A percentile compares a stretch with the other conserved stretches of the same genome.
Evolutionary conservation across 2,329 filamentous ascomycete genomes (phyloP).

Genomic region (Xylaria sp.): DNA sequence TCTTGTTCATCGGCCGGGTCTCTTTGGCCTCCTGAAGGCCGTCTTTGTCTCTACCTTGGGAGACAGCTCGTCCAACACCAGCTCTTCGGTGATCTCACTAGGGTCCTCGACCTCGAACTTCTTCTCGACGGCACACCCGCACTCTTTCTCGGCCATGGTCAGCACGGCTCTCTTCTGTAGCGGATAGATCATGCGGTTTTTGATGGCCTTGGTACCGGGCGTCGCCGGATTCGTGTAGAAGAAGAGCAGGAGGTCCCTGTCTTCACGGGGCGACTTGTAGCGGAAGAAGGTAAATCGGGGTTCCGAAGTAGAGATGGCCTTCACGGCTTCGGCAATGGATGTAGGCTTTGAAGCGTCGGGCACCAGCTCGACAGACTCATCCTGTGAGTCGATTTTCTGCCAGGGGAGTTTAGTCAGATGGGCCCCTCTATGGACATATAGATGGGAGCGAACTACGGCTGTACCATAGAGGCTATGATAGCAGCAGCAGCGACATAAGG

Average conservation of each 20-base stretch:
- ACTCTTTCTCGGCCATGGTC: slow-evolving; percentile 71
- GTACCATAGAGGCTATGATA: background rate
- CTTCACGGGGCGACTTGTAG: slow-evolving; percentile 67
- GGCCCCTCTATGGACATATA: background rate
- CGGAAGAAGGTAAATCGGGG: slow-evolving; percentile 84
- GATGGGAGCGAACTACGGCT: too few relatives aligned
- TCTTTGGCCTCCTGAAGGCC: slow-evolving; percentile 81
- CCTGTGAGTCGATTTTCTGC: slow-evolving; percentile 77
- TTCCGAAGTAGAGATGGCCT: slow-evolving; percentile 72
- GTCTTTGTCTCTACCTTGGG: slow-evolving; percentile 73
- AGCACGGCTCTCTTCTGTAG: slow-evolving; percentile 75
- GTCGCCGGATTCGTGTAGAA: slow-evolving; percentile 83
- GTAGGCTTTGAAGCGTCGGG: slow-evolving; percentile 61
- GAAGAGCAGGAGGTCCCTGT: slow-evolving; percentile 74
- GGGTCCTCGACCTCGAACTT: slow-evolving; percentile 76
- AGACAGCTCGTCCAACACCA: slow-evolving; percentile 74
- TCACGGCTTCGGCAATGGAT: slow-evolving; percentile 67
- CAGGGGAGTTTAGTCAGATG: background rate
- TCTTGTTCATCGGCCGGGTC: slow-evolving; percentile 70
- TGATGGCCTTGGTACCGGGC: slow-evolving; percentile 72
- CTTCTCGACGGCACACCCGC: slow-evolving; percentile 74
- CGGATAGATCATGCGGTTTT: slow-evolving; percentile 87
- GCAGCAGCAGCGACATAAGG: background rate
- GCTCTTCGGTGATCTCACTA: slow-evolving; percentile 74
- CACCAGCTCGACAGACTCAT: slow-evolving; percentile 76